Conservation (phyloP, 345 rosid species). For the Melaleuca quinquenervia region DNA sequence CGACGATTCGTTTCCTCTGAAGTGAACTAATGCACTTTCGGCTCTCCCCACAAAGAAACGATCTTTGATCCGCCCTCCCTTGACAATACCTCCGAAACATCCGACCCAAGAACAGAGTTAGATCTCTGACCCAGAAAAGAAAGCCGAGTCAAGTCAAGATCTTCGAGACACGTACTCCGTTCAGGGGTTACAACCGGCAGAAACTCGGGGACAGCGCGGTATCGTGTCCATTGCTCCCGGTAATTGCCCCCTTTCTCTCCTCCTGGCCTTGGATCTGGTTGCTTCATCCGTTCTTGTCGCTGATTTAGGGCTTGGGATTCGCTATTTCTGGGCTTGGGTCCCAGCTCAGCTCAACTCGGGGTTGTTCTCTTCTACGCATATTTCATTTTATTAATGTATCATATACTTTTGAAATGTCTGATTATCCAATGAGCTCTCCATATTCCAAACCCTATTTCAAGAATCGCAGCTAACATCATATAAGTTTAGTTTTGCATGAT, state of each 20-base stretch:
- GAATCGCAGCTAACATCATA: background rate
- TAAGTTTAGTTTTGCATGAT: background rate
- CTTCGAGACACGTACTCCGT: background rate
- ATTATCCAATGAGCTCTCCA: background rate
- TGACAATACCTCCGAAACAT: background rate
- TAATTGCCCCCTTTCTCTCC: constrained; percentile 2
- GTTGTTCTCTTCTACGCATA: too few relatives aligned
- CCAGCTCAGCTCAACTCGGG: too few relatives aligned
- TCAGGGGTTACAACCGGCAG: background rate
- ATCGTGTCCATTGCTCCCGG: constrained; percentile 99
- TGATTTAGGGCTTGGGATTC: background rate
- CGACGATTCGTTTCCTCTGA: background rate
- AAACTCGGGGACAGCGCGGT: background rate
- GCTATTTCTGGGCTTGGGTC: background rate
- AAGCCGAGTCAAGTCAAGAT: background rate
- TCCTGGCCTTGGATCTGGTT: too few relatives aligned
- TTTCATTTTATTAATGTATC: background rate
- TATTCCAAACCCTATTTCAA: background rate
- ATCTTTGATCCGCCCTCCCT: background rate
- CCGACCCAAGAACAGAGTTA: background rate
- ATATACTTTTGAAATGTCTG: background rate
- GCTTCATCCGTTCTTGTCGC: too few relatives aligned
- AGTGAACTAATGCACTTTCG: background rate
- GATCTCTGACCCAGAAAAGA: background rate
- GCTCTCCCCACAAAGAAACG: background rate